phyloP scores from a whole-genome alignment of 176 grass and related monocot genomes.

The barley (Hordeum vulgare) region MorexV3_pseudomolecules_assembly NC_058519.1:11990601-11991100 shows the following conservation, averaged over 20 bases:
- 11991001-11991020: conserved; percentile 75
- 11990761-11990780: not conserved
- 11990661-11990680: too few species aligned
- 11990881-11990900: not conserved
- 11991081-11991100: conserved; percentile 85
- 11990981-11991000: conserved; percentile 88
- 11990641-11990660: too few species aligned
- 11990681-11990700: too few species aligned
- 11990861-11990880: not conserved
- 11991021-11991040: conserved; percentile 57
- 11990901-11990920: conserved; percentile 35
- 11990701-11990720: too few species aligned
- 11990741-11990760: not conserved
- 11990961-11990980: conserved; percentile 70
- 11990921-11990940: conserved; percentile 77
- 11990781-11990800: conserved; percentile 32
- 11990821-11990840: not conserved
- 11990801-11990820: not conserved
- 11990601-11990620: too few species aligned
- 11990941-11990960: conserved; percentile 85
- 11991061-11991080: conserved; percentile 53
- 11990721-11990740: too few species aligned
- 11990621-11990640: too few species aligned
- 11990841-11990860: conserved; percentile 21
- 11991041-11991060: conserved; percentile 80